These are phyloP conservation scores for Kodamaea plutei DNA, from an alignment of 1,139 yeast species.

Conservation along the genomic window DNA sequence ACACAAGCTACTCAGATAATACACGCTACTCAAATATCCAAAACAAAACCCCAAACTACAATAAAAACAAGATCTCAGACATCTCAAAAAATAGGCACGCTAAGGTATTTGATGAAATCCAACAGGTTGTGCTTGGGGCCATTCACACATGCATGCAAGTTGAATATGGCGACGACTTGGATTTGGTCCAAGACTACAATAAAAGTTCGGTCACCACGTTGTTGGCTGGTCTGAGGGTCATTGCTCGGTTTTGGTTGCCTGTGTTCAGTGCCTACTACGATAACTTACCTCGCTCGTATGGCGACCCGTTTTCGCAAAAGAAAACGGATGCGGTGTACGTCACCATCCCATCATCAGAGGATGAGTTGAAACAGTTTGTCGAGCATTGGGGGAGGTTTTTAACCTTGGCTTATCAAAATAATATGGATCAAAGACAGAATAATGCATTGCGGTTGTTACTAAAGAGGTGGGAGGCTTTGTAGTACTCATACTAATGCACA, in stretches of 20 bases:
- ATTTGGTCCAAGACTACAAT: slow-evolving; percentile 45
- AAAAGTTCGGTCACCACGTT: slow-evolving; percentile 30
- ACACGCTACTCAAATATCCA: neutral
- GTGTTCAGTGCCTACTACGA: slow-evolving; percentile 48
- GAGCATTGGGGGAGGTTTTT: slow-evolving; percentile 51
- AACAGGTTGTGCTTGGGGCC: slow-evolving; percentile 39
- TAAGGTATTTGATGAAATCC: slow-evolving; percentile 37
- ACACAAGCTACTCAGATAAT: too few relatives aligned
- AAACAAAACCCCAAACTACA: too few relatives aligned
- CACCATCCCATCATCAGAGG: slow-evolving; percentile 23
- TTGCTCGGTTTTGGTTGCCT: slow-evolving; percentile 52
- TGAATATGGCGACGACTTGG: slow-evolving; percentile 57
- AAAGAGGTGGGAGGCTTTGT: slow-evolving; percentile 47
- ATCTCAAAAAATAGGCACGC: neutral
- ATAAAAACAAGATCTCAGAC: too few relatives aligned
- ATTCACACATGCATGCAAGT: slow-evolving; percentile 50
- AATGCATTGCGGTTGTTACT: slow-evolving; percentile 34
- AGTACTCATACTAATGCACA: too few relatives aligned
- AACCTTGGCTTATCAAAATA: slow-evolving; percentile 32
- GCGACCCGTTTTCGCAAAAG: slow-evolving; percentile 29
- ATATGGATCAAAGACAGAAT: slow-evolving; percentile 36
- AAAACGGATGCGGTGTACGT: slow-evolving; percentile 19
- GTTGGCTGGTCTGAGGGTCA: slow-evolving; percentile 36
- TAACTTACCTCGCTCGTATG: slow-evolving; percentile 14
- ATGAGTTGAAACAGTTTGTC: slow-evolving; percentile 37